These are phyloP conservation scores for Rhizopogon sp. DNA, from an alignment of 768 basidiomycete genomes.

Conservation along the genomic window DNA sequence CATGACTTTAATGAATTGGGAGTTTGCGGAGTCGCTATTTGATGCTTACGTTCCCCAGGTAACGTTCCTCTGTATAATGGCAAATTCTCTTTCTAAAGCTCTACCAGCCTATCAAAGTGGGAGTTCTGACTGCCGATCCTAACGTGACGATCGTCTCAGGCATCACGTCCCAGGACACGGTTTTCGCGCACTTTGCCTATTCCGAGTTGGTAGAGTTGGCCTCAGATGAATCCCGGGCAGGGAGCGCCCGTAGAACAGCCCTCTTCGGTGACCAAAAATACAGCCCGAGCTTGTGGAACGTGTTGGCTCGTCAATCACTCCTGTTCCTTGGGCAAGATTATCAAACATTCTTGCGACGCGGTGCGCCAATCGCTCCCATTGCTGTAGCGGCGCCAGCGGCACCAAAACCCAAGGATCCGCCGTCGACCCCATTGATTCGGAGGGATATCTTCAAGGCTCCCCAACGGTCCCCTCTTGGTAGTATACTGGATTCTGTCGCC, in stretches of 20 bases:
- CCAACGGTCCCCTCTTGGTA: slow-evolving; percentile 44
- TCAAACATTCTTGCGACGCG: slow-evolving; percentile 57
- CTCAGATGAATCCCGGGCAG: slow-evolving; percentile 34
- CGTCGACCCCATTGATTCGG: slow-evolving; percentile 32
- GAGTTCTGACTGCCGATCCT: slow-evolving; percentile 43
- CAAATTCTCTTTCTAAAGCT: slow-evolving; percentile 1
- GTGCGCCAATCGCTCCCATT: slow-evolving; percentile 31
- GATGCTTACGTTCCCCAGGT: slow-evolving; percentile 58
- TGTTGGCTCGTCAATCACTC: slow-evolving; percentile 53
- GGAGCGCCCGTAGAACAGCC: slow-evolving; percentile 41
- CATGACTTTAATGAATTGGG: slow-evolving; percentile 56
- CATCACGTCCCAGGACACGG: slow-evolving; percentile 43
- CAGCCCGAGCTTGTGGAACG: slow-evolving; percentile 58
- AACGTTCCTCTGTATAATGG: slow-evolving; percentile 1
- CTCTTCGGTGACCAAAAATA: slow-evolving; percentile 70
- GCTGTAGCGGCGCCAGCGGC: slow-evolving; percentile 25
- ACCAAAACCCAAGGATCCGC: slow-evolving; percentile 23
- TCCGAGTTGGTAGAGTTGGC: slow-evolving; percentile 54
- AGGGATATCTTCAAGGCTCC: slow-evolving; percentile 35
- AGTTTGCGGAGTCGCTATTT: slow-evolving; percentile 56
- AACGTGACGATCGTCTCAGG: slow-evolving; percentile 60
- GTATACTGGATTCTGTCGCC: slow-evolving; percentile 51
- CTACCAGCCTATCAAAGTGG: slow-evolving; percentile 43
- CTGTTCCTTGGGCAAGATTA: slow-evolving; percentile 65
- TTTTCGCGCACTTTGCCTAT: slow-evolving; percentile 64